These are phyloP conservation scores for Rubia yunnanensis DNA, from an alignment of 257 asterid genomes.

Conservation along the genomic window DNA sequence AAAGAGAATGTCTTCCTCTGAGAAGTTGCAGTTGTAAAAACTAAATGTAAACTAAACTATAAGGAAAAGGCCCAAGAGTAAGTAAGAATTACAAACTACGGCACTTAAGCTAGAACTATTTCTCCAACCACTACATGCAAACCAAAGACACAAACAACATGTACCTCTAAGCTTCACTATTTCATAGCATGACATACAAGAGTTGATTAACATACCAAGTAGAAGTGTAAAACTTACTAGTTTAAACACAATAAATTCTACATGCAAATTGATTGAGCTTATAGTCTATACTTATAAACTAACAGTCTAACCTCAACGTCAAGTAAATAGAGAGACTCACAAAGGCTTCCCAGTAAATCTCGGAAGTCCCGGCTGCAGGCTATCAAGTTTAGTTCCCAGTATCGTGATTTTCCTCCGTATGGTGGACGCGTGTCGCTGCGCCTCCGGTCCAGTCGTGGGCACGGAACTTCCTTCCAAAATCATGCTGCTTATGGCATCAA, in stretches of 20 bases:
- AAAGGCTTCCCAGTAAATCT: slow-evolving; percentile 60
- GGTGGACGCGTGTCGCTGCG: slow-evolving; percentile 78
- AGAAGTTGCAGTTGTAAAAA: background rate
- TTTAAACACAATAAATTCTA: background rate
- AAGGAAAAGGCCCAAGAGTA: background rate
- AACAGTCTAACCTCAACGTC: background rate
- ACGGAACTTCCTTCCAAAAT: slow-evolving; percentile 70
- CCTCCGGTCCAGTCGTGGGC: slow-evolving; percentile 65
- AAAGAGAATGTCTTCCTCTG: background rate
- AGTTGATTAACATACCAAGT: background rate
- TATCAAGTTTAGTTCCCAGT: slow-evolving; percentile 72
- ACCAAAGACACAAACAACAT: background rate
- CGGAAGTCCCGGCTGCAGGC: slow-evolving; percentile 50
- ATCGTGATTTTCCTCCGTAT: slow-evolving; percentile 91
- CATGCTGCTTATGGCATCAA: slow-evolving; percentile 79
- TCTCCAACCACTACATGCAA: background rate
- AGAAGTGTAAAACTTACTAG: background rate
- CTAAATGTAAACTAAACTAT: background rate
- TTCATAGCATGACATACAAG: background rate
- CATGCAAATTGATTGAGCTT: background rate
- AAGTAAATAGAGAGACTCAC: slow-evolving; percentile 34
- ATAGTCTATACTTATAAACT: background rate
- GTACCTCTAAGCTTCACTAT: background rate
- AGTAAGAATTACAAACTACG: background rate
- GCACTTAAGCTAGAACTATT: background rate